Evolutionary conservation across 2,329 filamentous ascomycete genomes (phyloP).

Genomic region (Penicillium crustosum): DNA sequence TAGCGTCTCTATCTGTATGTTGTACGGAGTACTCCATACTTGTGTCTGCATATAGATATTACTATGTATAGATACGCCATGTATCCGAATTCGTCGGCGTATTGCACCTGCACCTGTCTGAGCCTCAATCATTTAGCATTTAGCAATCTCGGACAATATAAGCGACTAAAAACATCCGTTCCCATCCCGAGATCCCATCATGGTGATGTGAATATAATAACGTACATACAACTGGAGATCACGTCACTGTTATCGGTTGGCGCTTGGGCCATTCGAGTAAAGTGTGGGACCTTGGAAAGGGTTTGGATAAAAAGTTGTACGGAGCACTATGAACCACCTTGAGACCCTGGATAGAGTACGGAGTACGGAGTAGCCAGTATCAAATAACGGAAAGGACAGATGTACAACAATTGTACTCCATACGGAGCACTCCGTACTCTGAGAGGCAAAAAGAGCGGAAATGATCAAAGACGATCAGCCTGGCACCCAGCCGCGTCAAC

Average conservation of each 20-base stretch:
- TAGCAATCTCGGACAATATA: not conserved
- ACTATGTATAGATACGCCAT: not conserved
- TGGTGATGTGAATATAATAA: constrained; percentile 6
- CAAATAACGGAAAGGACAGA: constrained; percentile 4
- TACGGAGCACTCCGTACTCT: not conserved
- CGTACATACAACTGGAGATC: not conserved
- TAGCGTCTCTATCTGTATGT: not conserved
- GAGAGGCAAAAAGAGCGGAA: constrained; percentile 10
- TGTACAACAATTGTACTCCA: not conserved
- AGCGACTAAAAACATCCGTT: constrained; percentile 2
- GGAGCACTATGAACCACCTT: not conserved
- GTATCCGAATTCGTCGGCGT: not conserved
- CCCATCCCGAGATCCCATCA: constrained; percentile 1
- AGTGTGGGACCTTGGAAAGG: not conserved
- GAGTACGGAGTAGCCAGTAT: not conserved
- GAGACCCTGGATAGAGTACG: not conserved
- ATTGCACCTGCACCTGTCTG: not conserved
- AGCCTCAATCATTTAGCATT: not conserved
- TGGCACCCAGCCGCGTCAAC: constrained; percentile 16
- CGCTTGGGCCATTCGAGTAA: constrained; percentile 5
- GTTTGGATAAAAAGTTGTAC: not conserved
- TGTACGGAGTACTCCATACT: not conserved
- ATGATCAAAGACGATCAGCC: constrained; percentile 25
- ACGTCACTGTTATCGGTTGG: constrained; percentile 9
- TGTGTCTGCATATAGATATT: not conserved